Percentiles rank a stretch among this genome's conserved stretches.
phyloP scores from a whole-genome alignment of 306 rosid species.

The Cucumis hystrix region DNA sequence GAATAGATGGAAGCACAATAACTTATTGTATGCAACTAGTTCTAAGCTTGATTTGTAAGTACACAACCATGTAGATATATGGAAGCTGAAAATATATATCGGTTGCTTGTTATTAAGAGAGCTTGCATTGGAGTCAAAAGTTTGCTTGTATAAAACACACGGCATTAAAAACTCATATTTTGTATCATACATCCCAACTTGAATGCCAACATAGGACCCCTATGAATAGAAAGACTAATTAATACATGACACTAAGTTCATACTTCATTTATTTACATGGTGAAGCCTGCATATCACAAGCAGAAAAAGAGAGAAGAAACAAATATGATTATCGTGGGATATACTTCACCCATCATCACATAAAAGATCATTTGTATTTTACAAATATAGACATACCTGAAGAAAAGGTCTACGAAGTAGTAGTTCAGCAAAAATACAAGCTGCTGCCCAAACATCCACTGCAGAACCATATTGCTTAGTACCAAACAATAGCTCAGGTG shows the following conservation, averaged over 20 bases:
- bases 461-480: constrained; percentile 90
- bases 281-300: neutral
- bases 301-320: neutral
- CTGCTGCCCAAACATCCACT: constrained; percentile 99
- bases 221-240: neutral
- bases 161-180: neutral
- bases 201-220: neutral
- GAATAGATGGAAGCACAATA: neutral
- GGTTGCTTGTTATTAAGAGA: neutral
- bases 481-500: constrained; percentile 91
- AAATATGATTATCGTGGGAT: neutral
- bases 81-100: neutral
- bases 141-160: neutral
- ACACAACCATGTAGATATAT: neutral
- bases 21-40: neutral
- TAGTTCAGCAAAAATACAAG: constrained; percentile 87
- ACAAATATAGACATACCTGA: constrained; percentile 36
- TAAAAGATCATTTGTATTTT: neutral
- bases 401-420: constrained; percentile 86
- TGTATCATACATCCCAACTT: neutral
- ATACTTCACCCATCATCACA: neutral
- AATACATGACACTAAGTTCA: neutral
- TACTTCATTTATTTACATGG: neutral
- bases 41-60: neutral
- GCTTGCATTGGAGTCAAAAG: neutral